Percentiles rank a stretch among this genome's conserved stretches.
Evolutionary conservation across 805 yeast species (phyloP).

Genomic region (Ogataea trehalophila): DNA sequence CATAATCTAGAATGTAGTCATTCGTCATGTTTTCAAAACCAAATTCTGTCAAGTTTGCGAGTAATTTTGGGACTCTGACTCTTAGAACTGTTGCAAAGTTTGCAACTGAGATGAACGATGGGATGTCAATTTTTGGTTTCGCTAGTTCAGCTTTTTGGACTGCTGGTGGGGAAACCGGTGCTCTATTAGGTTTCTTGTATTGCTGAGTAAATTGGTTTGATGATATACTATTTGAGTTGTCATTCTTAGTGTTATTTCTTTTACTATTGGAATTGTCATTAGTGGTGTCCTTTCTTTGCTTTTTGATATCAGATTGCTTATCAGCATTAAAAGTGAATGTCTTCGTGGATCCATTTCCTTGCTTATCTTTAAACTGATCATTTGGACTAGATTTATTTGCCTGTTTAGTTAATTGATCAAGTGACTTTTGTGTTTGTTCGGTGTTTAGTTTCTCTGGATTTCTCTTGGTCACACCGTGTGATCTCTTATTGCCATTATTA

Average conservation of each 20-base stretch:
- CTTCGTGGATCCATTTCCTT: too few relatives aligned
- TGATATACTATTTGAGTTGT: not conserved
- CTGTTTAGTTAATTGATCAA: not conserved
- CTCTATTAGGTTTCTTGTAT: conserved; percentile 2
- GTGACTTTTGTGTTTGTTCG: not conserved
- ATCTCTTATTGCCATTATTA: not conserved
- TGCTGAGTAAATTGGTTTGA: not conserved
- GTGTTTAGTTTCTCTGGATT: not conserved
- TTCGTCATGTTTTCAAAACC: conserved; percentile 73
- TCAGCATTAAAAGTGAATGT: not conserved
- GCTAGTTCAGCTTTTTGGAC: conserved; percentile 1
- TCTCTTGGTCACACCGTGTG: not conserved
- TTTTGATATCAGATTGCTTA: not conserved
- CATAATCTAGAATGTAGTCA: conserved; percentile 78
- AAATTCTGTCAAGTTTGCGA: conserved; percentile 51
- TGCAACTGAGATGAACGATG: conserved; percentile 74
- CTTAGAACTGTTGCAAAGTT: conserved; percentile 70
- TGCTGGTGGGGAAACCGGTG: conserved; percentile 7
- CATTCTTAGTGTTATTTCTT: not conserved
- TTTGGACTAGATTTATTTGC: not conserved
- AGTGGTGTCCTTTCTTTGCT: not conserved
- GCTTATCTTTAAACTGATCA: too few relatives aligned
- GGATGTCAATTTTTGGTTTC: conserved; percentile 41
- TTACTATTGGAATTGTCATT: not conserved
- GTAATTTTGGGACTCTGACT: conserved; percentile 57